Evolutionary conservation across 345 rosid species (phyloP).

Genomic region (Euphorbia tirucalli): DNA sequence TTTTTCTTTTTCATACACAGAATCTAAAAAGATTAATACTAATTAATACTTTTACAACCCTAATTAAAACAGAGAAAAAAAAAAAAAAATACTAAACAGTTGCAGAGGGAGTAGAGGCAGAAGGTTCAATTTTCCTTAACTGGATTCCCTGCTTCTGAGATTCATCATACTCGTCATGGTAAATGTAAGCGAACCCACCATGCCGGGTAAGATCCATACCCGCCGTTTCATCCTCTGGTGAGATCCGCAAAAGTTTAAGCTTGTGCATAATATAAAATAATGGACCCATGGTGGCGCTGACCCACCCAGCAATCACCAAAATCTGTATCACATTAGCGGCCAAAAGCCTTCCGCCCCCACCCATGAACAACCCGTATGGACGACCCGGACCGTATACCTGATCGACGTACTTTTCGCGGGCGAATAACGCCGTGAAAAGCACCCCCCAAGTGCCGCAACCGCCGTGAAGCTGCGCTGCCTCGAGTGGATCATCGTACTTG

Average conservation of each 20-base stretch:
- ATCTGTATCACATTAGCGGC: constrained; percentile 79
- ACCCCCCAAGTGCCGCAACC: constrained; percentile 95
- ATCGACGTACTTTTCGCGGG: constrained; percentile 45
- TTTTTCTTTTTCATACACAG: background rate
- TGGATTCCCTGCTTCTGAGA: constrained; percentile 29
- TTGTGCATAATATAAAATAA: constrained; percentile 55
- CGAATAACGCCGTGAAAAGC: constrained; percentile 78
- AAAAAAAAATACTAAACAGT: constrained; percentile 7
- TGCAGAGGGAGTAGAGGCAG: constrained; percentile 31
- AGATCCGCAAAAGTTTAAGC: constrained; percentile 64
- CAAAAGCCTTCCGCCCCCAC: constrained; percentile 78
- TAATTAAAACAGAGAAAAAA: background rate
- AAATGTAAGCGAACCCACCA: constrained; percentile 83
- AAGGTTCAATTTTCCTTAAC: constrained; percentile 38
- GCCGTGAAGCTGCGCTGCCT: constrained; percentile 87
- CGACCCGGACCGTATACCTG: constrained; percentile 49
- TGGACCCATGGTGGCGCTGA: constrained; percentile 81
- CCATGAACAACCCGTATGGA: constrained; percentile 75
- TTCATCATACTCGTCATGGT: constrained; percentile 60
- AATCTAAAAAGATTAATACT: background rate
- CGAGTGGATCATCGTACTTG: constrained; percentile 67
- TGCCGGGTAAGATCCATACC: constrained; percentile 90
- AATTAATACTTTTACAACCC: background rate
- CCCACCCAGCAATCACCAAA: constrained; percentile 71
- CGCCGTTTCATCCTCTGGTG: constrained; percentile 66